A percentile compares a stretch with the other conserved stretches of the same genome.
Conservation (phyloP, 2,329 filamentous ascomycete species). For the Fusarium mundagurra region DNA sequence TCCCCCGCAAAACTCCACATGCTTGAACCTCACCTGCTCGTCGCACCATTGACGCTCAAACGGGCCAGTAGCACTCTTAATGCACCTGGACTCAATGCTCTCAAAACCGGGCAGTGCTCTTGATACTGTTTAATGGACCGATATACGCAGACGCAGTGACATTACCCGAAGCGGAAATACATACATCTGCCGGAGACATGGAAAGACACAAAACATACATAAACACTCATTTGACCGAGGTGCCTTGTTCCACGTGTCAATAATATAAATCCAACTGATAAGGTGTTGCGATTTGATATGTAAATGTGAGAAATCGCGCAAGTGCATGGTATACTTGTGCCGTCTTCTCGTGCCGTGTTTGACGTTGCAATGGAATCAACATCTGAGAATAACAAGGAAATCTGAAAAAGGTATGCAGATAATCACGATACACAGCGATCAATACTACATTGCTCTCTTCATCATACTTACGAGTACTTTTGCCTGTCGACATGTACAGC, state of each 20-base stretch:
- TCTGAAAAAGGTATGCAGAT: neutral
- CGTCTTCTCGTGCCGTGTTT: neutral
- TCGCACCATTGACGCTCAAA: constrained; percentile 19
- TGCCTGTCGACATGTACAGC: neutral
- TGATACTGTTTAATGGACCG: neutral
- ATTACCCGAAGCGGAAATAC: constrained; percentile 5
- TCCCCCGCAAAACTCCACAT: constrained; percentile 32
- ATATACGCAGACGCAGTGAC: neutral
- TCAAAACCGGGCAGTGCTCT: neutral
- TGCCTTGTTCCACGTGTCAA: constrained; percentile 18
- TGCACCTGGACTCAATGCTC: neutral
- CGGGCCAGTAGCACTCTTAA: neutral
- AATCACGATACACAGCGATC: neutral
- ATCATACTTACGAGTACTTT: neutral
- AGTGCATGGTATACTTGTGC: neutral
- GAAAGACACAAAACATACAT: neutral
- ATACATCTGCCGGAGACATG: constrained; percentile 3
- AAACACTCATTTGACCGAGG: neutral
- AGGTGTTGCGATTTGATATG: constrained; percentile 10
- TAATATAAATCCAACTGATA: neutral
- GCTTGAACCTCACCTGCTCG: constrained; percentile 8
- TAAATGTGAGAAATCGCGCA: constrained; percentile 25
- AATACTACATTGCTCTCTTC: neutral
- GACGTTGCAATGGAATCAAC: neutral
- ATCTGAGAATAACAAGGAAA: constrained; percentile 1